These are phyloP conservation scores for Fragaria ananassa DNA, from an alignment of 306 rosid genomes.

Conservation along the genomic window DNA sequence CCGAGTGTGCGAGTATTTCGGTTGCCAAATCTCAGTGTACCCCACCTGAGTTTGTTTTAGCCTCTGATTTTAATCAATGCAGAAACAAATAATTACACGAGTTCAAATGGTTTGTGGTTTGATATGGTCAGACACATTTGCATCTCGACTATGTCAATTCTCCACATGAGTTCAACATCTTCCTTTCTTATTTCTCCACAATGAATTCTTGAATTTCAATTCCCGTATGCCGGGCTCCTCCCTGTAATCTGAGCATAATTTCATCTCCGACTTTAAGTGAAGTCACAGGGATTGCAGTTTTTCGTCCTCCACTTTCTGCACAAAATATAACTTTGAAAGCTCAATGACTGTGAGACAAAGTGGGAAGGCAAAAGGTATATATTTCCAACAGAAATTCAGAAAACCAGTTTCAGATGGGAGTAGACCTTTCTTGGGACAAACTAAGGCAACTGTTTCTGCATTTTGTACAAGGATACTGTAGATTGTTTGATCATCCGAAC, in stretches of 20 bases:
- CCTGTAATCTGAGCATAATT: slow-evolving; percentile 65
- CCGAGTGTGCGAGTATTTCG: no score
- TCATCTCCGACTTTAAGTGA: slow-evolving; percentile 76
- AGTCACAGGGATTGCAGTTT: slow-evolving; percentile 63
- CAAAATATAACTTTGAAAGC: slow-evolving; percentile 1
- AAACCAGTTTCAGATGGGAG: slow-evolving; percentile 1
- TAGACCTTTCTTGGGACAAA: slow-evolving; percentile 58
- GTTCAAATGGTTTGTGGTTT: not conserved
- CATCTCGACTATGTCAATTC: slow-evolving; percentile 10
- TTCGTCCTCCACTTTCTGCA: slow-evolving; percentile 41
- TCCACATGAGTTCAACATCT: no score
- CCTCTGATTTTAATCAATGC: no score
- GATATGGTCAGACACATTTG: not conserved
- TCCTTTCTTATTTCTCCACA: slow-evolving; percentile 62
- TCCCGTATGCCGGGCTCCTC: slow-evolving; percentile 91
- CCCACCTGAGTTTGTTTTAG: no score
- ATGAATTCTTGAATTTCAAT: slow-evolving; percentile 90
- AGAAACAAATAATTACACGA: not conserved
- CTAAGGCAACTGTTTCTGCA: slow-evolving; percentile 85
- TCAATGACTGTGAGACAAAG: slow-evolving; percentile 2
- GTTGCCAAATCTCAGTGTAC: no score
- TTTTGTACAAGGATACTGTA: slow-evolving; percentile 76
- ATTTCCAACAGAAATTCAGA: not conserved
- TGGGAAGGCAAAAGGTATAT: slow-evolving; percentile 9
- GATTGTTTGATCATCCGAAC: slow-evolving; percentile 43